Percentiles rank a stretch among this genome's conserved stretches.
These are phyloP conservation scores for Arthrobotrys iridis DNA, from an alignment of 2,329 filamentous ascomycete species.

Conservation along the genomic window DNA sequence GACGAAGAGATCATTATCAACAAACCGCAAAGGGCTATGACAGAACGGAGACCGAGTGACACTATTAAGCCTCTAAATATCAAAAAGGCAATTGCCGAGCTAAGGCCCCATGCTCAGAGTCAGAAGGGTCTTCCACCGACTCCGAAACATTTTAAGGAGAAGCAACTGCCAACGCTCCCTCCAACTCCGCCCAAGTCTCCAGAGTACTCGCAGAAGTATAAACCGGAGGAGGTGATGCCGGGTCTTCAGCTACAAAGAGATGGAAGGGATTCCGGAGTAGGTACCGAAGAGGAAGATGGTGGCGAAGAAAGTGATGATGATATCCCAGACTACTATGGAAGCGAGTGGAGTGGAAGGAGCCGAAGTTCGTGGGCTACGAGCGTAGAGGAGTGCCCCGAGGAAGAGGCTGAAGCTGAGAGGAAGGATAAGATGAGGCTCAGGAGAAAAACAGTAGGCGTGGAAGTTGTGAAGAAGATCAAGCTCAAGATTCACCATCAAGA, in stretches of 20 bases:
- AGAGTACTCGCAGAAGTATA: conserved; percentile 57
- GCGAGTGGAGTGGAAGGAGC: conserved; percentile 60
- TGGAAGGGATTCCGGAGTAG: conserved; percentile 62
- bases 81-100: conserved; percentile 18
- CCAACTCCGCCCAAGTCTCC: conserved; percentile 59
- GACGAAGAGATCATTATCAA: neutral
- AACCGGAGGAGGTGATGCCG: conserved; percentile 60
- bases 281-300: conserved; percentile 70
- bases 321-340: conserved; percentile 70
- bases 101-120: conserved; percentile 65
- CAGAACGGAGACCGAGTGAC: neutral
- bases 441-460: conserved; percentile 56
- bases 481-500: conserved; percentile 86
- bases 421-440: conserved; percentile 62
- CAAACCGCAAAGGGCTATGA: neutral
- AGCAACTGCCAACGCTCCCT: conserved; percentile 64
- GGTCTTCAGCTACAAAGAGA: conserved; percentile 26
- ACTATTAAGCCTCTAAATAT: neutral
- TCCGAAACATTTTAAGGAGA: conserved; percentile 71
- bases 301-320: conserved; percentile 67
- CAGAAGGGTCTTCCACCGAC: conserved; percentile 65
- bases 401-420: conserved; percentile 79
- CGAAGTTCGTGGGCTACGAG: conserved; percentile 62
- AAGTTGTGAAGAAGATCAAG: conserved; percentile 69
- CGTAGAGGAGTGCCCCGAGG: conserved; percentile 70